These are phyloP conservation scores for Sphaerulina vaccinii DNA, from an alignment of 2,329 filamentous ascomycete species.

Conservation along the genomic window DNA sequence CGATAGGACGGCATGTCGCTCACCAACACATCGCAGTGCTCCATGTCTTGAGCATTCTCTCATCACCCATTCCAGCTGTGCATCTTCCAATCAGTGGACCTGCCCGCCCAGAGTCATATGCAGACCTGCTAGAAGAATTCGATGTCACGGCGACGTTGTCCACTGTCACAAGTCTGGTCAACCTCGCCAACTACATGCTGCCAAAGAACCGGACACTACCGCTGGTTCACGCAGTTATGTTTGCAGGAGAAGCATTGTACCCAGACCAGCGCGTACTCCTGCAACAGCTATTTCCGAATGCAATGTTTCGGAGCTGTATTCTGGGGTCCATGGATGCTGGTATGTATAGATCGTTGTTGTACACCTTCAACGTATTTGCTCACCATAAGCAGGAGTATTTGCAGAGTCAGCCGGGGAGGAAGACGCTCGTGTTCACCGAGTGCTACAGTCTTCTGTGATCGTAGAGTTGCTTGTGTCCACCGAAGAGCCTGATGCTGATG, in stretches of 20 bases:
- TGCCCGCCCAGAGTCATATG: background rate
- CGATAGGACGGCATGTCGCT: background rate
- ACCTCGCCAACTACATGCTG: constrained; percentile 5
- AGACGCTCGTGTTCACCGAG: constrained; percentile 7
- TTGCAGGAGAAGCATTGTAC: constrained; percentile 5
- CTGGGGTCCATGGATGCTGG: constrained; percentile 5
- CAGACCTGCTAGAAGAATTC: constrained; percentile 3
- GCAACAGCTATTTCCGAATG: constrained; percentile 5
- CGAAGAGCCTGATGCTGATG: background rate
- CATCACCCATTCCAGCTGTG: background rate
- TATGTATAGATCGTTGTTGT: background rate
- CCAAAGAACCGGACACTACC: background rate
- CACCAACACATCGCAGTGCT: constrained; percentile 1
- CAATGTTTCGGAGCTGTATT: constrained; percentile 1
- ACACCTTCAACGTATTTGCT: background rate
- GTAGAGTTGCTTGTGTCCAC: background rate
- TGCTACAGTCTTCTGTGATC: constrained; percentile 1
- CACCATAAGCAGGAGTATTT: background rate
- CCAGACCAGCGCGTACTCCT: constrained; percentile 1
- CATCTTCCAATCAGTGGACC: constrained; percentile 7
- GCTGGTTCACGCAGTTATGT: constrained; percentile 3
- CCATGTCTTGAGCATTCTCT: constrained; percentile 1
- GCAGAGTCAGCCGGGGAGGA: constrained; percentile 1
- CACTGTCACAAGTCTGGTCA: constrained; percentile 6
- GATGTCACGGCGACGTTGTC: constrained; percentile 7